Evolutionary conservation across 441 rosid genomes (phyloP), one percentile per base, ranked within the genome.

Genomic region (Brassica balearica): DNA sequence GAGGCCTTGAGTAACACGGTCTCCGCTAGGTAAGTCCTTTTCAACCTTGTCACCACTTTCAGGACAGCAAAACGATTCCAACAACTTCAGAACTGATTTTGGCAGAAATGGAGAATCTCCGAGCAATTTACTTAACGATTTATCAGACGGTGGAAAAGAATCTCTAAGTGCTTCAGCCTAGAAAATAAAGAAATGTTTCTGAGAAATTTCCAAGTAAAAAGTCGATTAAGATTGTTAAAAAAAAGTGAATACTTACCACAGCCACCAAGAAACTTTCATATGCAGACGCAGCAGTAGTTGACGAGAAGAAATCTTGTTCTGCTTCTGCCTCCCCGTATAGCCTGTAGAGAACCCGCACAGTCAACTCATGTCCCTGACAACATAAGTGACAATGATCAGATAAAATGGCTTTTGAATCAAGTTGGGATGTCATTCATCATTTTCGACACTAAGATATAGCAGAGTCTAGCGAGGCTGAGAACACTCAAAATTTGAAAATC

Each of bases 361-460:
- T 90, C 92, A 96, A 87, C 95, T 96, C 99, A 74, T 96, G 99
- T 81, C 99, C 99, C 99, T 96, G 98, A 84, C 90, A 83, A 84
- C 82, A 86, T 68, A 81, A 84, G 82, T 71, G 71, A 73, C 51
- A 70, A 61, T 46, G 51, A 68, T 61, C 74, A 61, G 69, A 58
- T 27, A 56, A 27, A 56, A 64, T 56, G 11, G 74, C 25, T 38
- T 68, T 68, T 46, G 27, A 64, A 23, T 69, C 58, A 69, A 69
- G 64, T 55, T n/a, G n/a, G 55, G 11, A 69, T 56, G 75, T 14
- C 55, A 55, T 62, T 51, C 38, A 64, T 38, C 48, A 68, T 53
- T 34, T 62, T 36, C 25, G 29, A 43, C 43, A 64, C 62, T 53
- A 9, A 55, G 23, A 69, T 36, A 51, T 17, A 34, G 66, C 46